Conservation (phyloP, 2,329 filamentous ascomycete genomes). For the Chrysoporthe cubensis region DNA sequence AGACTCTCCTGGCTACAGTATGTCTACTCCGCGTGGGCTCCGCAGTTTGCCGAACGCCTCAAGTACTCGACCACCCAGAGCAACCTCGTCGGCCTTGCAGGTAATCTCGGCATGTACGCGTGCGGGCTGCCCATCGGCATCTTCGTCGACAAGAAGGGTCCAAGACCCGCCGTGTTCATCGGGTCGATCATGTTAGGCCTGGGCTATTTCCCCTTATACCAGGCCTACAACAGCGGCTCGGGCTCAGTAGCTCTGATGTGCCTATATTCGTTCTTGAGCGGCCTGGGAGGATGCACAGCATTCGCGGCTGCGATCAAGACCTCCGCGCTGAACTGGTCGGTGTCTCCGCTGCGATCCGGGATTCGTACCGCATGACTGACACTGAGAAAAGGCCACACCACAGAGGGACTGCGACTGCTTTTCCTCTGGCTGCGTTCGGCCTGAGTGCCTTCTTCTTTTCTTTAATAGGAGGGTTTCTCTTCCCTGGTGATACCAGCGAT, state of each 20-base stretch:
- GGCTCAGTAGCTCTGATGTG: constrained; percentile 68
- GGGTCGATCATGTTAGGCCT: constrained; percentile 73
- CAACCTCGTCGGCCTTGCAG: constrained; percentile 85
- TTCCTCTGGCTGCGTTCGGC: constrained; percentile 90
- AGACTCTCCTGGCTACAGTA: constrained; percentile 62
- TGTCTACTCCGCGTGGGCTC: constrained; percentile 97
- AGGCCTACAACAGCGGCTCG: constrained; percentile 72
- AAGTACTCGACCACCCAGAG: constrained; percentile 88
- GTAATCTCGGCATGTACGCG: constrained; percentile 93
- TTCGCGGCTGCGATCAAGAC: constrained; percentile 86
- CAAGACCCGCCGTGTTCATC: constrained; percentile 75
- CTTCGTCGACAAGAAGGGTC: constrained; percentile 81
- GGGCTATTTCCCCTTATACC: constrained; percentile 86
- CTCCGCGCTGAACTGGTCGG: constrained; percentile 80
- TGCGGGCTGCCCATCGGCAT: constrained; percentile 88
- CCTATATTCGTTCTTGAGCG: constrained; percentile 83
- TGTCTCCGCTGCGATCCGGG: neutral
- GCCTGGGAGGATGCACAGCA: constrained; percentile 87
- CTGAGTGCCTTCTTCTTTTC: constrained; percentile 97
- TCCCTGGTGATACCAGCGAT: constrained; percentile 80
- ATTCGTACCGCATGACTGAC: neutral
- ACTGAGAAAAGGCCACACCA: constrained; percentile 63
- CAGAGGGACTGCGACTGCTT: constrained; percentile 90
- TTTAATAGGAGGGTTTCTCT: constrained; percentile 72
- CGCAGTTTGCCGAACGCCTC: constrained; percentile 87